A percentile compares a stretch with the other conserved stretches of the same genome.
Evolutionary conservation across 1,284 basidiomycete species (phyloP).

Genomic region (Trichosporon ovoides): DNA sequence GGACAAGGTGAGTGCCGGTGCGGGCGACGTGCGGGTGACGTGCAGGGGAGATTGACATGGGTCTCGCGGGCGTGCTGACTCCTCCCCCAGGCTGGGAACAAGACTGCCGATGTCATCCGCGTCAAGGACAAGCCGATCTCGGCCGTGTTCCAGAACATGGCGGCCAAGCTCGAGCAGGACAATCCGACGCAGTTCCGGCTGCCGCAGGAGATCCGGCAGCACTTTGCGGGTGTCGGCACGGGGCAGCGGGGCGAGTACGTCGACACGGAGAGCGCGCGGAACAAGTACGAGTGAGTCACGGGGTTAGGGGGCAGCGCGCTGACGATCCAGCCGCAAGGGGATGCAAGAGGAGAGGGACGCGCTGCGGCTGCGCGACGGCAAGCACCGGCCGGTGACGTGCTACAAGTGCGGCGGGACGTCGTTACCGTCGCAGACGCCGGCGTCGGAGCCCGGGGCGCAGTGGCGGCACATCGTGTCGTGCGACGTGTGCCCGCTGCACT

Average conservation of each 20-base stretch:
- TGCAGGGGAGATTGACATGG: background rate
- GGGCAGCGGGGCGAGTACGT: slow-evolving; percentile 72
- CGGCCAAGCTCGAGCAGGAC: slow-evolving; percentile 36
- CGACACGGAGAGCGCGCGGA: slow-evolving; percentile 66
- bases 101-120: background rate
- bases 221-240: slow-evolving; percentile 74
- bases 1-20: slow-evolving; percentile 35
- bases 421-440: slow-evolving; percentile 31
- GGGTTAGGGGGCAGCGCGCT: background rate
- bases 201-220: slow-evolving; percentile 74
- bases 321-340: slow-evolving; percentile 67
- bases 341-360: slow-evolving; percentile 88
- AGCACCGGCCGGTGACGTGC: slow-evolving; percentile 74
- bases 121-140: slow-evolving; percentile 31
- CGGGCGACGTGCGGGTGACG: background rate
- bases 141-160: slow-evolving; percentile 32
- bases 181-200: slow-evolving; percentile 70
- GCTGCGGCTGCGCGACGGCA: slow-evolving; percentile 77
- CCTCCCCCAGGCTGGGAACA: slow-evolving; percentile 3
- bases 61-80: background rate
- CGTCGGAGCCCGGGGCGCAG: slow-evolving; percentile 37
- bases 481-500: slow-evolving; percentile 90
- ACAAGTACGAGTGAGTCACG: slow-evolving; percentile 61
- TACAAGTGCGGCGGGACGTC: slow-evolving; percentile 82
- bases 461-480: slow-evolving; percentile 72